Conservation (phyloP, 2,329 filamentous ascomycete genomes). For the Fragosphaeria purpurea region DNA sequence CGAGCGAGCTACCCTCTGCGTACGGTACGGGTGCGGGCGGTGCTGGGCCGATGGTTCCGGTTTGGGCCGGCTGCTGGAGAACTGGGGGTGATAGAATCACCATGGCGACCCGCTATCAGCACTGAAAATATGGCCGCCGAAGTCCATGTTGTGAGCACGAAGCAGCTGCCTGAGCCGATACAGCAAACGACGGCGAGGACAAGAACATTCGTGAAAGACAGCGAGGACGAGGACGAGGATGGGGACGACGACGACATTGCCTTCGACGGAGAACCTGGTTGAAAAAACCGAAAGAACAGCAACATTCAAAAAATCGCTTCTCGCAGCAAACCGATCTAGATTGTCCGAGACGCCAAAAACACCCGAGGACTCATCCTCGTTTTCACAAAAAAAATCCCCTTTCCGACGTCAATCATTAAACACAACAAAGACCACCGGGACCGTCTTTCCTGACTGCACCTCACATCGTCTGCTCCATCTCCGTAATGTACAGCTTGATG, state of each 20-base stretch:
- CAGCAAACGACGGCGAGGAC: too few species aligned
- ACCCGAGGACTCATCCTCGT: neutral
- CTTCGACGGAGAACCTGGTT: too few species aligned
- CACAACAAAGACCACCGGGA: neutral
- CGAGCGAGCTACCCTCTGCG: constrained; percentile 8
- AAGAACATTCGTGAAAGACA: constrained; percentile 9
- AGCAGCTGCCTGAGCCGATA: neutral
- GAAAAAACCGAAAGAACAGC: constrained; percentile 3
- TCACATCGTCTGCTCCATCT: constrained; percentile 86
- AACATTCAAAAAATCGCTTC: neutral
- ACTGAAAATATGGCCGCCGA: too few species aligned
- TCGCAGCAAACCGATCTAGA: neutral
- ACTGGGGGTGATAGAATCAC: too few species aligned
- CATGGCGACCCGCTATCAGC: too few species aligned
- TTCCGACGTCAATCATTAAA: constrained; percentile 20
- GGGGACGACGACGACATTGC: neutral
- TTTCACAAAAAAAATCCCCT: neutral
- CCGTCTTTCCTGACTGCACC: neutral
- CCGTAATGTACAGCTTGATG: constrained; percentile 93
- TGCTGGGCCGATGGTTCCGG: constrained; percentile 57
- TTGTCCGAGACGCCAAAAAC: constrained; percentile 15
- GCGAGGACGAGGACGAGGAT: constrained; percentile 11
- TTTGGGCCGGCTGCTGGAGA: constrained; percentile 22
- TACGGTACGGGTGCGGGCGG: constrained; percentile 30
- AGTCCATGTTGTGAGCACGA: neutral